Evolutionary conservation across 2,329 filamentous ascomycete genomes (phyloP), one percentile per base, ranked within the genome.

Genomic region (Penicillium sp.): DNA sequence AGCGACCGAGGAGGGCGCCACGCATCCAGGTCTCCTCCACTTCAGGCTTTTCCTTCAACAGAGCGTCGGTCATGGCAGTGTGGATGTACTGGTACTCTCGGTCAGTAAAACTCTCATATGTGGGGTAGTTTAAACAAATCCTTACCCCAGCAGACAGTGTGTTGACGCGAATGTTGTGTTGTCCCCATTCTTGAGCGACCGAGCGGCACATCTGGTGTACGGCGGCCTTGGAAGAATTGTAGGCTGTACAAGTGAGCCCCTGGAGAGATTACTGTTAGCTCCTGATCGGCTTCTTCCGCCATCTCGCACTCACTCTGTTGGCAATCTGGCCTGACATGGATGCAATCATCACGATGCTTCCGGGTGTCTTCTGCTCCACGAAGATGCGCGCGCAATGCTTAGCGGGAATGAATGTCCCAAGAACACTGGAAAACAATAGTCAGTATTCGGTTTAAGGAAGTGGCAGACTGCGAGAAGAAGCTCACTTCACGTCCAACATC

Each of bases 151-250:
- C 90, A 20, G 88, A 91, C 63, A 95, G 85, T 14, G 89, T 92
- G 78, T 95, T 94, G 62, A 94, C 88, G 2, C 90, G 85, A 69
- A 95, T 93, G 39, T 86, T 86, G 72, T 90, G 77, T 66, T 81
- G 75, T 56, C 71, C 79, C 80, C 75, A 83, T 72, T 83, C 82
- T 20, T 78, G 77, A 0, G 81, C 78, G 22, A 83, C 70, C 2
- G 76, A 80, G 22, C 81, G 77, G n/a, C 76, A 75, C 20, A 83
- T 75, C 60, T 83, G 81, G 57, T 79, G 76, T 5, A 83, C 76
- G 0, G 77, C 81, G 1, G 80, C 75, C 67, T 83, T 84, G 54
- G 78, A 81, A 2, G 80, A 73, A 64, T 83, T 83, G 73, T 84
- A 84, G 10, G 88, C 88, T 0, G 85, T 80, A 58, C 84, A 88